Base-by-base conservation (phyloP, 83 land plant species). In the Thuja plicata region DNA sequence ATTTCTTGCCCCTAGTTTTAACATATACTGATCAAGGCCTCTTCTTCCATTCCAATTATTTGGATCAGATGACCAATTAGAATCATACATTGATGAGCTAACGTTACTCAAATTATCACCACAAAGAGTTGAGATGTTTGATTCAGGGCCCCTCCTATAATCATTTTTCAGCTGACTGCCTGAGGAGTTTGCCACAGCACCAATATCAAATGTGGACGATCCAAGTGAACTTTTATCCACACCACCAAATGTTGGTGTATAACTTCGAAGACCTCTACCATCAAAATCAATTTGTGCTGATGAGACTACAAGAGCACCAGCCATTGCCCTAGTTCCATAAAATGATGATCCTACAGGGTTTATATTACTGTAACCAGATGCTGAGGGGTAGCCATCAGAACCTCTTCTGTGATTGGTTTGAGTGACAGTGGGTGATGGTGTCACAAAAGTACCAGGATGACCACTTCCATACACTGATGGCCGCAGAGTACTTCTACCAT, bases 51-150 rank as follows among this genome's bases (percentile, higher is more conserved):
- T 37, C 41, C 46, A 19, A 38, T 79, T 40, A 13, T 79, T 79
- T 24, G 45, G 27, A 79, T 79, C 83, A 40, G 83, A 79, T 4
- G 43, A 78, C 41, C 11, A 21, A 19, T 79, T 79, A 19, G 48
- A 79, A 19, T 48, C 83, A 34, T 79, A 79, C 43, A 82, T 30
- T 27, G 85, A 82, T 82, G 85, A 45, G 11, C 85, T 52, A n/a
- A 45, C 27, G 34, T 46, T 82, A 45, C 52, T 46, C 54, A 12
- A 43, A 82, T n/a, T 46, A 79, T 41, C 83, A 82, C 85, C 85
- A 11, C 85, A 34, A 45, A 82, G 45, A 43, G 35, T 32, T 82
- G 85, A 82, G 8, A 32, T n/a, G 30, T 46, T 43, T 24, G 41
- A 24, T 40, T 40, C 83, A 38, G 83, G 27, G 11, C 8, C 27